Conservation (phyloP, 228 moss, liverwort and hornwort genomes). For the Sphagnum magellanicum region DNA sequence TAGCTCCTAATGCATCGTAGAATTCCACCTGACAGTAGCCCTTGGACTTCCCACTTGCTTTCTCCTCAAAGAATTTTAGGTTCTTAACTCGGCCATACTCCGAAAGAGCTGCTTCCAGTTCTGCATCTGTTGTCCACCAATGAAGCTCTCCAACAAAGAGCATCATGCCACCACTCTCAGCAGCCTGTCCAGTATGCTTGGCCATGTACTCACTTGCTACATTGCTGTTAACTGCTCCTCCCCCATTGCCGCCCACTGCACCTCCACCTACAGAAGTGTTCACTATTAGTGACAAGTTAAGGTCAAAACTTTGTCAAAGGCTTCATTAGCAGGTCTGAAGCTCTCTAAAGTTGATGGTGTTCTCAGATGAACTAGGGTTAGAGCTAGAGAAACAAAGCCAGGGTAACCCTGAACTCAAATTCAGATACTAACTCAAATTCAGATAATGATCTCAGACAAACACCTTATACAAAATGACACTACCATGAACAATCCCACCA, state of each 20-base stretch:
- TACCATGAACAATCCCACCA: too few species aligned
- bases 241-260: constrained; percentile 18
- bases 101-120: constrained; percentile 85
- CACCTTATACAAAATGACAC: too few species aligned
- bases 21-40: constrained; percentile 99
- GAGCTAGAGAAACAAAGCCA: too few species aligned
- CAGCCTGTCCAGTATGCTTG: constrained; percentile 56
- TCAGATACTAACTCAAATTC: too few species aligned
- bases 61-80: constrained; percentile 97
- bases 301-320: neutral
- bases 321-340: neutral
- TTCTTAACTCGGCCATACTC: constrained; percentile 92
- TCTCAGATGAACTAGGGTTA: too few species aligned
- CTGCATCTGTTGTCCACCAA: constrained; percentile 99
- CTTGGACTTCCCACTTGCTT: constrained; percentile 96
- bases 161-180: constrained; percentile 84
- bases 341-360: neutral
- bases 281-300: neutral
- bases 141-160: constrained; percentile 97
- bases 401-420: too few species aligned
- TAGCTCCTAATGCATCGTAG: constrained; percentile 72
- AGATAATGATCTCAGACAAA: too few species aligned
- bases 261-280: constrained; percentile 42
- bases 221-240: constrained; percentile 18
- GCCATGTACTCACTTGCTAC: constrained; percentile 37